Base-by-base conservation (phyloP, 805 yeast species). In the Ogataea henricii region DNA sequence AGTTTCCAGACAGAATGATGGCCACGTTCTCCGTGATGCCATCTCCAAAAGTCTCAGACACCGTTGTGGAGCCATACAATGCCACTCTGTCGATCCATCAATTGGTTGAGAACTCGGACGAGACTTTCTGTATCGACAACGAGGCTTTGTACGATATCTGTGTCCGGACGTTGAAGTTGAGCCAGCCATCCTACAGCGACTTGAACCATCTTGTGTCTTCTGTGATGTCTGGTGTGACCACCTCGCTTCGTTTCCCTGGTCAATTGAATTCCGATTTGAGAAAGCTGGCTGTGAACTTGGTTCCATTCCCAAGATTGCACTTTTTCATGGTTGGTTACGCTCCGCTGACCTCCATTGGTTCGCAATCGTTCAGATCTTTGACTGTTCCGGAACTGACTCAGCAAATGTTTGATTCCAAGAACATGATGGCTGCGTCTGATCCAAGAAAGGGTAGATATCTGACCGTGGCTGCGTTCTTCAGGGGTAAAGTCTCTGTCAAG, bases 321-420 rank as follows among this genome's bases (percentile, higher is more conserved):
- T 90, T 90, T 77, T 90, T 90, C 71, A 90, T 89, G 85, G 96
- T 89, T 49, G 96, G 96, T 53, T 89, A 87, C 68, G 96, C 97
- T 32, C 97, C 97, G 55, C 78, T 90, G 65, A 84, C 94, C 40
- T 81, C 96, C 7, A 75, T 83, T 57, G 87, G 87, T 47, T 80
- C 96, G 17, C 83, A 85, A 65, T 82, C 89, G 12, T 90, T 90
- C 76, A 82, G 92, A 71, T 81, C 90, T 27, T 77, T 87, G 62
- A 81, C 90, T 36, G 96, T 90, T 41, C 92, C 94, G 33, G 97
- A 90, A 72, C 81, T 90, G 63, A 88, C 96, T 40, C 96, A 88
- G 72, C 97, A 90, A 72, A 81, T 90, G 85, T 89, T 90, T 65
- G 96, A 89, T 67, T 79, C 96, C 47, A 85, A 82, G 68, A 90